phyloP scores from a whole-genome alignment of 441 rosid species.

The Populus hybrid region DNA sequence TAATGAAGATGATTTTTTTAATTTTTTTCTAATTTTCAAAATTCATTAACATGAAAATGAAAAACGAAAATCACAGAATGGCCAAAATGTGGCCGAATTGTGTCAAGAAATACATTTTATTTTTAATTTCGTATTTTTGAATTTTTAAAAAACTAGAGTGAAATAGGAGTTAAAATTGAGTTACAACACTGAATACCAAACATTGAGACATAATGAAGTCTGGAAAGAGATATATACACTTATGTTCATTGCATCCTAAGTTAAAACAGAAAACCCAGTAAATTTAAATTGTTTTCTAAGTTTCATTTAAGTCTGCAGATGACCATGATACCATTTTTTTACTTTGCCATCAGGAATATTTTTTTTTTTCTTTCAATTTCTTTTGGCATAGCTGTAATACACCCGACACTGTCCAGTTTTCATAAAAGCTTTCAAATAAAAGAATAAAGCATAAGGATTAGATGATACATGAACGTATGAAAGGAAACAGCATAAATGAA shows the following conservation, averaged over 20 bases:
- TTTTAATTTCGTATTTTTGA: no score
- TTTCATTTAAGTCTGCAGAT: neutral
- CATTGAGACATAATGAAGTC: neutral
- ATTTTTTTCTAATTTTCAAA: no score
- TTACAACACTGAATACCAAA: neutral
- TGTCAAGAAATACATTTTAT: no score
- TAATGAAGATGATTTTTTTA: no score
- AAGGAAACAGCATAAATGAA: neutral
- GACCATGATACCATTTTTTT: no score
- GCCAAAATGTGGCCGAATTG: no score
- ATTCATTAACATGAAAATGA: no score
- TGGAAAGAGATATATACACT: neutral
- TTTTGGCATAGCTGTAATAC: neutral
- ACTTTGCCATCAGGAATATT: neutral
- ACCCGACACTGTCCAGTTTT: neutral
- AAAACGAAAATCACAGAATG: no score
- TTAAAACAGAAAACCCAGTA: neutral
- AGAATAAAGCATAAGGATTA: neutral
- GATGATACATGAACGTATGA: neutral
- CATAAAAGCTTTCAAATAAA: neutral
- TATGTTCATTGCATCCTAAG: neutral
- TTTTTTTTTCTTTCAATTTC: neutral
- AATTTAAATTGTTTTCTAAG: neutral
- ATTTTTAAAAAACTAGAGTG: no score
- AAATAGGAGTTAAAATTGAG: no score